Base-by-base conservation (phyloP, 2,329 filamentous ascomycete species). In the Juglanconis oblonga region DNA sequence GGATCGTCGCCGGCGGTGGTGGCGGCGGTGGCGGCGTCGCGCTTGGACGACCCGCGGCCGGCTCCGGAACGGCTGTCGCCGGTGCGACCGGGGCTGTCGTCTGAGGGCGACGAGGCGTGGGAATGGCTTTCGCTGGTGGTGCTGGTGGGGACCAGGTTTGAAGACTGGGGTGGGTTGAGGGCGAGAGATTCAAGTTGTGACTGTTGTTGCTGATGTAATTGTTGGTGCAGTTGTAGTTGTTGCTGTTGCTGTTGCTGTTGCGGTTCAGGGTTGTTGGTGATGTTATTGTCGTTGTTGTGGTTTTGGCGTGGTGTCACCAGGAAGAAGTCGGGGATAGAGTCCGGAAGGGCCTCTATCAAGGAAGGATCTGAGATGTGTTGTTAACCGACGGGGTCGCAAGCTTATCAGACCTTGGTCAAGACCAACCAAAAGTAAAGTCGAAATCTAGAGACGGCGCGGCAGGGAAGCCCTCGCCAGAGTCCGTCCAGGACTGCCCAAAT, bases 1-100 rank as follows among this genome's bases (percentile, higher is more conserved):
- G 63, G 58, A 47, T 72, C 68, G 29, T 65, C 63, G n/a, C 62
- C 64, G 17, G 64, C 57, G 24, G 24, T 24, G 24, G 24, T 2
- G 44, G 24, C 40, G 45, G 47, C 10, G 11, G 48, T 52, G 35
- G 14, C 49, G 50, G 55, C 32, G 10, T 35, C 48, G 48, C 48
- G 31, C 48, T 31, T 52, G 47, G 29, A 32, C 14, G 38, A 3
- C 11, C 55, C 42, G 35, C 61, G 61, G 11, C 61, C 61, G 10
- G 58, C 58, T 1, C 59, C 59, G 17, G 56, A 52, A 33, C 56
- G n/a, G 29, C 47, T 57, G 38, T 9, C 36, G 2, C 24, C 58
- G 31, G 32, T 47, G 5, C 52, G 8, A 29, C 48, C 54, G 29
- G 58, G 54, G 29, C 58, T 57, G 40, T 32, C 36, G 51, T 57